A percentile compares a stretch with the other conserved stretches of the same genome.
phyloP scores from a whole-genome alignment of 2,329 filamentous ascomycete species.

The Cladosporium sp. region DNA sequence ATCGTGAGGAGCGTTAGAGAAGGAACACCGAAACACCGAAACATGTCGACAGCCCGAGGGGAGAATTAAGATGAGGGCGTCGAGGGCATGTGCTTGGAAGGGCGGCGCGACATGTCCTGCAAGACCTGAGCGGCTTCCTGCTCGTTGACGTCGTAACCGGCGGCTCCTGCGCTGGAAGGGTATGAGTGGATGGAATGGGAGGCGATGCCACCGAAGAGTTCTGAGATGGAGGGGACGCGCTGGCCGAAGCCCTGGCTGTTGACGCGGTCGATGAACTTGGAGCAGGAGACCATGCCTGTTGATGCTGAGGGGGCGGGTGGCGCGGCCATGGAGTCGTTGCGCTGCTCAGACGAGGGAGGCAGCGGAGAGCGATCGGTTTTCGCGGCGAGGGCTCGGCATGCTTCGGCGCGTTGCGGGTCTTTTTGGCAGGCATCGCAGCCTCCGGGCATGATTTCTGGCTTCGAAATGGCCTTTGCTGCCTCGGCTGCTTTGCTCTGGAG shows the following conservation, averaged over 20 bases:
- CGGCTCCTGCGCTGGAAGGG: not conserved
- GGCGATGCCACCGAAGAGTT: slow-evolving; percentile 14
- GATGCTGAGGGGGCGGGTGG: not conserved
- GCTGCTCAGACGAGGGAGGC: slow-evolving; percentile 8
- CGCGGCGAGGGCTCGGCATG: slow-evolving; percentile 22
- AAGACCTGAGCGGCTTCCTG: slow-evolving; percentile 20
- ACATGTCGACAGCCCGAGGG: too few relatives aligned
- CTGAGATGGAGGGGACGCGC: slow-evolving; percentile 15
- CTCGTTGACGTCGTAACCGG: slow-evolving; percentile 18
- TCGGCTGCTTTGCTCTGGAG: slow-evolving; percentile 1
- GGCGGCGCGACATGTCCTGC: slow-evolving; percentile 11
- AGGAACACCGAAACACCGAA: too few relatives aligned
- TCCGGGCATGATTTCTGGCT: slow-evolving; percentile 21
- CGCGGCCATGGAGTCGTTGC: slow-evolving; percentile 10
- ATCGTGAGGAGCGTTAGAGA: too few relatives aligned
- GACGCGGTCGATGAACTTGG: slow-evolving; percentile 15
- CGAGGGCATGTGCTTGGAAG: not conserved
- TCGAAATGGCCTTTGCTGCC: slow-evolving; percentile 12
- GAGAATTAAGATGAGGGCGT: too few relatives aligned
- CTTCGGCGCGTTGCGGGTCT: slow-evolving; percentile 24
- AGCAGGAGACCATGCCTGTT: slow-evolving; percentile 17
- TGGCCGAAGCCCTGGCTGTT: not conserved
- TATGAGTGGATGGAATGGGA: slow-evolving; percentile 11
- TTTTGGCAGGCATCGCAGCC: slow-evolving; percentile 25
- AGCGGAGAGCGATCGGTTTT: slow-evolving; percentile 1